Conservation (phyloP, 1,284 basidiomycete species). For the Puccinia coronata region DNA sequence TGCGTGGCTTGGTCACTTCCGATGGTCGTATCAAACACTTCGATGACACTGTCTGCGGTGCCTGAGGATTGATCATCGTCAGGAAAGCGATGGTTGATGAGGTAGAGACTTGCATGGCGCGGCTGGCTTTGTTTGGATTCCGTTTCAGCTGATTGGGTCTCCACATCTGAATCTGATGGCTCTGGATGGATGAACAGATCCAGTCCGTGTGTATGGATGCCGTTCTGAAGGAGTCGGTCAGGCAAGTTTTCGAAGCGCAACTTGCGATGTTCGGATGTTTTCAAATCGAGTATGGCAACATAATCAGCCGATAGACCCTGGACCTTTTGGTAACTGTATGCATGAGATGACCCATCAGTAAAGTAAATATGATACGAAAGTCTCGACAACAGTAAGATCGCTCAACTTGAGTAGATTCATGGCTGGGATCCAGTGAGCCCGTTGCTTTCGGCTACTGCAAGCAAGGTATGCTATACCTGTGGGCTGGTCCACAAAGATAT, state of each 20-base stretch:
- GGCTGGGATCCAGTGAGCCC: conserved; percentile 44
- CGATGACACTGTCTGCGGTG: conserved; percentile 42
- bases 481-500: conserved; percentile 34
- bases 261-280: conserved; percentile 25
- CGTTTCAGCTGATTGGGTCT: not conserved
- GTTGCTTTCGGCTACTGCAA: conserved; percentile 15
- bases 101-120: conserved; percentile 35
- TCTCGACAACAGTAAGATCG: not conserved
- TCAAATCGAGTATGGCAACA: conserved; percentile 37
- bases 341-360: not conserved
- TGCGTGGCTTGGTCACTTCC: conserved; percentile 27
- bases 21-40: conserved; percentile 44
- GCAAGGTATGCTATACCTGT: conserved; percentile 45
- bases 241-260: conserved; percentile 36
- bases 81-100: conserved; percentile 41
- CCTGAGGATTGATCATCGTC: not conserved
- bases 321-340: conserved; percentile 20
- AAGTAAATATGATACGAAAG: not conserved
- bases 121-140: no score
- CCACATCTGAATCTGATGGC: not conserved
- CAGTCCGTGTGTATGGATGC: conserved; percentile 38
- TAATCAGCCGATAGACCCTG: conserved; percentile 23
- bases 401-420: conserved; percentile 29
- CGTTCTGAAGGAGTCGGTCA: conserved; percentile 10
- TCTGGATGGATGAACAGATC: conserved; percentile 40